These are phyloP conservation scores for Paecilomyces fulvus DNA, from an alignment of 2,329 filamentous ascomycete genomes.

Conservation along the genomic window DNA sequence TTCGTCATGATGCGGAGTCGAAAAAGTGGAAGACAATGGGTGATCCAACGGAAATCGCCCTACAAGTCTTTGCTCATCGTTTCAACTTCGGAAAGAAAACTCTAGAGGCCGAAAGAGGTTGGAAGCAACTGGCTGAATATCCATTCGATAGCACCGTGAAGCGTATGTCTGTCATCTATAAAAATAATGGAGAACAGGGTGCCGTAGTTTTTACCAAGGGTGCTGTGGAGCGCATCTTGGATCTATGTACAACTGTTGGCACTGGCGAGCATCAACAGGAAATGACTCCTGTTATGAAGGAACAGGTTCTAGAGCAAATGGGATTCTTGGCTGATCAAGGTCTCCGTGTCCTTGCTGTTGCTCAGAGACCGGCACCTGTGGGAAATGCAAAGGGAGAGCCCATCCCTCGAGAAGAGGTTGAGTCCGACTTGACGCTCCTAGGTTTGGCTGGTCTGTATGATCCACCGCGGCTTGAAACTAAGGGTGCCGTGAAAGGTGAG, in stretches of 20 bases:
- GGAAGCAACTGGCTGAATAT: slow-evolving; percentile 52
- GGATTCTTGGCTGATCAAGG: slow-evolving; percentile 49
- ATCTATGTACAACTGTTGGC: slow-evolving; percentile 44
- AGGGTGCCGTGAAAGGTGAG: slow-evolving; percentile 40
- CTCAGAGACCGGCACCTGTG: slow-evolving; percentile 27
- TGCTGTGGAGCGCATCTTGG: slow-evolving; percentile 53
- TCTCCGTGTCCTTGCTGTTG: slow-evolving; percentile 53
- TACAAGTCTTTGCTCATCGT: slow-evolving; percentile 57
- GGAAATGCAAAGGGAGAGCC: slow-evolving; percentile 16
- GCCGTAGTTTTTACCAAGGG: slow-evolving; percentile 51
- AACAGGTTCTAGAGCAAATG: slow-evolving; percentile 47
- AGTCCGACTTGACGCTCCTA: slow-evolving; percentile 47
- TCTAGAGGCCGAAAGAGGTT: slow-evolving; percentile 32
- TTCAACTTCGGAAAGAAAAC: slow-evolving; percentile 45
- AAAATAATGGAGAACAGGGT: slow-evolving; percentile 16
- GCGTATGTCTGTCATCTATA: slow-evolving; percentile 58
- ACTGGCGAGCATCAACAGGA: slow-evolving; percentile 30
- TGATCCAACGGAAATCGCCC: slow-evolving; percentile 59
- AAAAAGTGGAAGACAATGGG: slow-evolving; percentile 49
- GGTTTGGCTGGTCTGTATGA: slow-evolving; percentile 56
- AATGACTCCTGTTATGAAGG: slow-evolving; percentile 33
- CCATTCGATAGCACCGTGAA: slow-evolving; percentile 59
- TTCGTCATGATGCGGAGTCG: slow-evolving; percentile 37
- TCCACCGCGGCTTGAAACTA: slow-evolving; percentile 52
- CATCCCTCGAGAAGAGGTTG: slow-evolving; percentile 41